Base-by-base conservation (phyloP, 2,329 filamentous ascomycete species). In the Ophiobolus disseminans region DNA sequence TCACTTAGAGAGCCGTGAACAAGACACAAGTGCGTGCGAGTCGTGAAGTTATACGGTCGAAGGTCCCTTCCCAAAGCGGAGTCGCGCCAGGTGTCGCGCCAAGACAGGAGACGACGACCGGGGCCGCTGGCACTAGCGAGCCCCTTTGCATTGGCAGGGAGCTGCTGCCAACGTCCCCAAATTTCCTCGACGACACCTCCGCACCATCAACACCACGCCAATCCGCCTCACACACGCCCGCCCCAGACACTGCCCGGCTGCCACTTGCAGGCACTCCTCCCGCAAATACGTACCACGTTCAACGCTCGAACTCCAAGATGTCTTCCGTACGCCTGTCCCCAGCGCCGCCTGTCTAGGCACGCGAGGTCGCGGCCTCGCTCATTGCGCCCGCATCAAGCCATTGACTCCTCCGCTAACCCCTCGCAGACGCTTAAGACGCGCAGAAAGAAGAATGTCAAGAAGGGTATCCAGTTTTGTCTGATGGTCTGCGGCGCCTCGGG, bases 371-470 rank as follows among this genome's bases (percentile, higher is more conserved):
- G 38, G 46, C 51, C 32, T 22, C 45, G 31, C 57, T 50, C 53
- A 40, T 47, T 48, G 42, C 52, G 39, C 21, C 53, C 37, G 38
- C 53, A 45, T 54, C 50, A 23, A 49, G 48, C 49, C 46, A 55
- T 57, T 53, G 53, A 43, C 40, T 46, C 54, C 8, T 56, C 53
- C 53, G 57, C 70, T 73, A 61, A 73, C 62, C 25, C 44, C 28
- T 37, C 22, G 14, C 49, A 73, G 70, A 69, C 68, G 53, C 69
- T 95, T 79, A 65, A 96, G 89, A 92, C 97, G 76, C 92, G 94
- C 80, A 89, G 91, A 80, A 99, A 99, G 93, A 99, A 99, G 90
- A 97, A 99, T 85, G 93, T 99, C 81, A 97, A 97, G 89, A 97
- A 97, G 86, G 94, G 94, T 75, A 97, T 99, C 74, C 94, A 99